A percentile compares a stretch with the other conserved stretches of the same genome.
Evolutionary conservation across 1,284 basidiomycete genomes (phyloP).

Genomic region (Cutaneotrichosporon spelunceum): DNA sequence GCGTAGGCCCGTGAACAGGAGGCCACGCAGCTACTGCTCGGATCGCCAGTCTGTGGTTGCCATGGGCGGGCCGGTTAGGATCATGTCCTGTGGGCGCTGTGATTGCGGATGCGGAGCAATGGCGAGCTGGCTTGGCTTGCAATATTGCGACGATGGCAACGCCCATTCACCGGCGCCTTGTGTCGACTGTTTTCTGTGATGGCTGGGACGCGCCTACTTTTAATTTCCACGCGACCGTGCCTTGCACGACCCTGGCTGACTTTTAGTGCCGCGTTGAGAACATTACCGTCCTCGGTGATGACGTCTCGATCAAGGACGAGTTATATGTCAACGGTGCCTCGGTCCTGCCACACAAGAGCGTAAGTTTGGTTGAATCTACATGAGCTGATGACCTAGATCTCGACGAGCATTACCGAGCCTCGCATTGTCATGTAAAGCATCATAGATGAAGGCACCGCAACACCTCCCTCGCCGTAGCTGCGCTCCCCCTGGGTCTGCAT

Average conservation of each 20-base stretch:
- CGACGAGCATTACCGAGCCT: conserved; percentile 53
- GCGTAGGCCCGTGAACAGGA: background rate
- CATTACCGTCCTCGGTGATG: conserved; percentile 57
- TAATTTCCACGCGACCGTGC: background rate
- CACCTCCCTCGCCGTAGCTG: background rate
- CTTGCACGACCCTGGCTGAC: conserved; percentile 3
- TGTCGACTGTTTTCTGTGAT: background rate
- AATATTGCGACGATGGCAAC: too few species aligned
- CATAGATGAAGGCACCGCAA: background rate
- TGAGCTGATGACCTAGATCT: conserved; percentile 40
- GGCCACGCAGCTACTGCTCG: background rate
- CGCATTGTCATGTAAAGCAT: conserved; percentile 51
- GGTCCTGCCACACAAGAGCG: conserved; percentile 56
- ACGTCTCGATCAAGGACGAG: conserved; percentile 58
- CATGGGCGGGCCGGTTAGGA: background rate
- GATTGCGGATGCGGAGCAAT: too few species aligned
- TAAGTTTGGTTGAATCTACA: conserved; percentile 30
- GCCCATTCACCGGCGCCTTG: too few species aligned
- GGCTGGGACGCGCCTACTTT: background rate
- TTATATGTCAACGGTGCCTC: conserved; percentile 56
- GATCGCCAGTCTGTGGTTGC: background rate
- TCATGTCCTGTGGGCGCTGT: background rate
- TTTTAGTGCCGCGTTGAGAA: conserved; percentile 53
- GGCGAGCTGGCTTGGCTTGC: too few species aligned
- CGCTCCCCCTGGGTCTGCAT: background rate